phyloP scores from a whole-genome alignment of 2,329 filamentous ascomycete species.

The Claviceps sp. region DNA sequence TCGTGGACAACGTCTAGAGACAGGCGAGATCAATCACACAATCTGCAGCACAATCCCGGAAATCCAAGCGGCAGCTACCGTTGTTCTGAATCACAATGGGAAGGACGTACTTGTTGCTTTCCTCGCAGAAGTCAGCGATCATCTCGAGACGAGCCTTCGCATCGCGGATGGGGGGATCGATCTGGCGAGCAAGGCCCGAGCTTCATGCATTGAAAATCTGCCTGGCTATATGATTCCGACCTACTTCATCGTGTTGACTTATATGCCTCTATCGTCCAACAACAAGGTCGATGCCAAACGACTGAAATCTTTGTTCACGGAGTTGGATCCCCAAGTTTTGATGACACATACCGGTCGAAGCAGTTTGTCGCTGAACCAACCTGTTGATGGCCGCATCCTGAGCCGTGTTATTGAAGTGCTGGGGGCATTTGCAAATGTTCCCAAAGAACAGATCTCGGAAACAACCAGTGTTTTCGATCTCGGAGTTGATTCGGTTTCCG shows the following conservation, averaged over 20 bases:
- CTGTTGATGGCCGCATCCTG: slow-evolving; percentile 24
- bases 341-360: slow-evolving; percentile 35
- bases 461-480: slow-evolving; percentile 68
- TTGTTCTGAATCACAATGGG: slow-evolving; percentile 61
- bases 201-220: slow-evolving; percentile 54
- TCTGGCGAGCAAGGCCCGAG: slow-evolving; percentile 34
- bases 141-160: slow-evolving; percentile 7
- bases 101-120: slow-evolving; percentile 79
- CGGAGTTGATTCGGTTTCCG: slow-evolving; percentile 79
- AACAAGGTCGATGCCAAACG: slow-evolving; percentile 74
- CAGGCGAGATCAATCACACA: slow-evolving; percentile 80
- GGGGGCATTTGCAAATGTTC: slow-evolving; percentile 34
- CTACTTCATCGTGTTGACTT: slow-evolving; percentile 58
- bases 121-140: slow-evolving; percentile 23
- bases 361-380: slow-evolving; percentile 11
- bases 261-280: slow-evolving; percentile 70
- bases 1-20: slow-evolving; percentile 75
- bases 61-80: slow-evolving; percentile 58
- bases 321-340: slow-evolving; percentile 45
- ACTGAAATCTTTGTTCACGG: slow-evolving; percentile 52
- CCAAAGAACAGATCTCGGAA: slow-evolving; percentile 29
- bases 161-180: slow-evolving; percentile 18
- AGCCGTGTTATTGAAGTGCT: slow-evolving; percentile 39
- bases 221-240: slow-evolving; percentile 87
- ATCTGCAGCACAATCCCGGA: slow-evolving; percentile 47